Evolutionary conservation across 305 asterid species (phyloP).

Genomic region (Plantago coronopus): DNA sequence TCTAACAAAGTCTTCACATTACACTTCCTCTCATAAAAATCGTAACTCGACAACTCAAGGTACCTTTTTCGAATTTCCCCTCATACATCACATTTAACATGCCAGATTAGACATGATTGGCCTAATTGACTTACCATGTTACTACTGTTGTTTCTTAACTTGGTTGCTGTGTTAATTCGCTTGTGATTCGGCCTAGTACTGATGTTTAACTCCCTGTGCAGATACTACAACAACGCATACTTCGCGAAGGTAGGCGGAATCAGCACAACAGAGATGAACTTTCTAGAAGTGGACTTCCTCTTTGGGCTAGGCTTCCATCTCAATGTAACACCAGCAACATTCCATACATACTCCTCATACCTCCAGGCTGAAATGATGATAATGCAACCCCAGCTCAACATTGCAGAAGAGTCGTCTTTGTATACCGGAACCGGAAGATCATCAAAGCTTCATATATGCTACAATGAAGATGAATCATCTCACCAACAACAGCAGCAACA

Average conservation of each 20-base stretch:
- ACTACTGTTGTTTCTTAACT: too few relatives aligned
- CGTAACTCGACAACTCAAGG: too few relatives aligned
- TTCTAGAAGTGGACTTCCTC: constrained; percentile 89
- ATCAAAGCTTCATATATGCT: constrained; percentile 45
- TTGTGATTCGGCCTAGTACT: too few relatives aligned
- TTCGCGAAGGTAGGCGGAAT: constrained; percentile 96
- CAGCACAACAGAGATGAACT: constrained; percentile 88
- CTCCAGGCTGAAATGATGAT: constrained; percentile 72
- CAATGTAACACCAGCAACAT: constrained; percentile 82
- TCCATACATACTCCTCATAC: constrained; percentile 61
- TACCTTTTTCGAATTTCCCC: too few relatives aligned
- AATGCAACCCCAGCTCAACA: constrained; percentile 42
- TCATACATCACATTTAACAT: too few relatives aligned
- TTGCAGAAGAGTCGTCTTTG: constrained; percentile 40
- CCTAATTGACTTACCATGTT: too few relatives aligned
- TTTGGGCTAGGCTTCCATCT: constrained; percentile 85
- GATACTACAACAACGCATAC: constrained; percentile 92
- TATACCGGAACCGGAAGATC: constrained; percentile 32
- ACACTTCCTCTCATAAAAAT: not conserved
- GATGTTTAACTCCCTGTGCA: constrained; percentile 11
- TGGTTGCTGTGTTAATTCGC: too few relatives aligned
- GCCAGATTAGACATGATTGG: too few relatives aligned
- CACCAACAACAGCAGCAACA: constrained; percentile 65
- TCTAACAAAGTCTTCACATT: constrained; percentile 27
- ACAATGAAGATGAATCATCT: constrained; percentile 71